Percentiles rank a stretch among this genome's conserved stretches.
These are phyloP conservation scores for Astraeus odoratus DNA, from an alignment of 768 basidiomycete species.

Conservation along the genomic window DNA sequence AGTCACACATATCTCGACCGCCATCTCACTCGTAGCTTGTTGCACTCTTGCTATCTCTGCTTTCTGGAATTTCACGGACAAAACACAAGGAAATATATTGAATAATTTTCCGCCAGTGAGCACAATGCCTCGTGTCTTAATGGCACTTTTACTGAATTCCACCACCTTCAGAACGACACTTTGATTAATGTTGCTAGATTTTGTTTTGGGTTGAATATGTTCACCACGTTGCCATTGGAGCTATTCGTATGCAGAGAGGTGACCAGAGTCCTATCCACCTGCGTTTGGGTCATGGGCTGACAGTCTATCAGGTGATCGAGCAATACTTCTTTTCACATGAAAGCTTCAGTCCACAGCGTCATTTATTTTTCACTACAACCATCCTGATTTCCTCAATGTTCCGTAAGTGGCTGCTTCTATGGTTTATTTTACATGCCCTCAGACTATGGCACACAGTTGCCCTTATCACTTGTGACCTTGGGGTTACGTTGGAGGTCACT, in stretches of 20 bases:
- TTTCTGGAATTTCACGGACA: conserved; percentile 85
- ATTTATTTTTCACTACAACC: conserved; percentile 84
- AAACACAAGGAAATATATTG: conserved; percentile 90
- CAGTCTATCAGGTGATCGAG: conserved; percentile 68
- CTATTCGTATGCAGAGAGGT: conserved; percentile 97
- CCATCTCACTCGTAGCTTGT: conserved; percentile 80
- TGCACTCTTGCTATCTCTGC: conserved; percentile 78
- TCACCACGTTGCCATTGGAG: conserved; percentile 93
- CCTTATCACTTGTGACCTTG: conserved; percentile 90
- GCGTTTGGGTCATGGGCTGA: neutral
- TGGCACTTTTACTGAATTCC: conserved; percentile 2
- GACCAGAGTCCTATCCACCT: conserved; percentile 3
- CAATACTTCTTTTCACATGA: conserved; percentile 93
- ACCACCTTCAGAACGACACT: conserved; percentile 56
- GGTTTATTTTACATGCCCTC: neutral
- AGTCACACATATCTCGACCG: conserved; percentile 90
- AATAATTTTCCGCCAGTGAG: conserved; percentile 84
- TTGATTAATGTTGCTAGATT: conserved; percentile 93
- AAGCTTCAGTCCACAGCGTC: conserved; percentile 72
- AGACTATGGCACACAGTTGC: conserved; percentile 50
- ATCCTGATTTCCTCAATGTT: conserved; percentile 79
- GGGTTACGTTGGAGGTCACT: conserved; percentile 96
- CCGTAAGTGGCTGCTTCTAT: conserved; percentile 40
- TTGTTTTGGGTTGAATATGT: conserved; percentile 95
- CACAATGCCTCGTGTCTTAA: neutral